Percentiles rank a stretch among this genome's conserved stretches.
phyloP scores from a whole-genome alignment of 768 basidiomycete species.

The Rhodotorula babjevae region DNA sequence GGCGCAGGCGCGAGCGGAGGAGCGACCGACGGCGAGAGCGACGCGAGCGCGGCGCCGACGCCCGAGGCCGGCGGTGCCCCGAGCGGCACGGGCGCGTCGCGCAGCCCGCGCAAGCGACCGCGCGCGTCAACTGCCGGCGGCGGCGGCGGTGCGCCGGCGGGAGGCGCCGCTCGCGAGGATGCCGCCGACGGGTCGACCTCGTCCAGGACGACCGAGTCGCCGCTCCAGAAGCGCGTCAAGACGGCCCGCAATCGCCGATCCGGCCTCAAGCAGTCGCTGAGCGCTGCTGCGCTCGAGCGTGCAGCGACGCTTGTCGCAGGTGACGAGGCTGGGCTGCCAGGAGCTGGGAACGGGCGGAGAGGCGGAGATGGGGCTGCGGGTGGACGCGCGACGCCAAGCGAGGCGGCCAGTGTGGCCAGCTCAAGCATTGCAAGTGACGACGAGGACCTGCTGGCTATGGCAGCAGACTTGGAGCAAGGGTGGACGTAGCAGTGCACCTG shows the following conservation, averaged over 20 bases:
- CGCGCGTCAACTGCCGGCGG: not conserved
- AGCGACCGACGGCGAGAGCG: conserved; percentile 25
- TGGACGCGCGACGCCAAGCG: not conserved
- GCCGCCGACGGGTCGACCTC: not conserved
- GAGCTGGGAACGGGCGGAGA: not conserved
- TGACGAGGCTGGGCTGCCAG: too few relatives aligned
- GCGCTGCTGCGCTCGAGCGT: conserved; percentile 11
- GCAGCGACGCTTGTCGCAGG: not conserved
- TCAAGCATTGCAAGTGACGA: conserved; percentile 30
- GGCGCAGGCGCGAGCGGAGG: not conserved
- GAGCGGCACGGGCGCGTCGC: not conserved
- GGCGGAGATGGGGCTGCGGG: not conserved
- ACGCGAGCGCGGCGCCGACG: not conserved
- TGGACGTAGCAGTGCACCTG: too few relatives aligned
- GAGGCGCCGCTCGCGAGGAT: not conserved
- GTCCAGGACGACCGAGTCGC: not conserved
- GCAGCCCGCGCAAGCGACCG: not conserved
- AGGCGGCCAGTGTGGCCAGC: conserved; percentile 24
- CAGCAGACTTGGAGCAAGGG: conserved; percentile 27
- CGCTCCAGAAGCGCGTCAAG: conserved; percentile 37
- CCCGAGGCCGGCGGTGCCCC: not conserved
- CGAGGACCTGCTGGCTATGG: conserved; percentile 34
- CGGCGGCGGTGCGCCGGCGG: too few relatives aligned
- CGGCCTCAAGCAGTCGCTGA: conserved; percentile 30
- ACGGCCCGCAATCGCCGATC: conserved; percentile 16